Base-by-base conservation (phyloP, 306 rosid species). In the Fagus crenata region DNA sequence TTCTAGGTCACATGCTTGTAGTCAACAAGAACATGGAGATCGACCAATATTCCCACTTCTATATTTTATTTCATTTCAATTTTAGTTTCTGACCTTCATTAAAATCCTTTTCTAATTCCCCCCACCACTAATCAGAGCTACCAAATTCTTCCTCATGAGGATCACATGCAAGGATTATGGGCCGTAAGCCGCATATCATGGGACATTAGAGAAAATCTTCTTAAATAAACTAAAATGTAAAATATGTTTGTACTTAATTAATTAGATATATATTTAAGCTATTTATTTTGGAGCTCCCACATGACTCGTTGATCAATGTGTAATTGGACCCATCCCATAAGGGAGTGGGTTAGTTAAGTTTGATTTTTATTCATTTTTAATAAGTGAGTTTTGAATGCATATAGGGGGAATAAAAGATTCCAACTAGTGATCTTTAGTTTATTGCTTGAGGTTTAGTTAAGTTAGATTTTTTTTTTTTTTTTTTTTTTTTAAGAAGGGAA, bases 31-130 rank as follows among this genome's bases (percentile, higher is more conserved):
- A 86, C 75, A 76, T 80, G 84, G 74, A 84, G 67, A 79, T 89
- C 88, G 88, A 88, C 92, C 85, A 87, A 91, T 89, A 92, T 86
- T 89, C 90, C 49, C 72, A 88, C 65, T 67, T 68, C 53, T 42
- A 77, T 65, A 79, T 67, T 81, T 81, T 86, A 87, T 41, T 81
- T 79, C 69, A 56, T 76, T 35, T 71, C 51, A 63, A 75, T 80
- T 70, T 28, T 32, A 61, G 32, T 37, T 78, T 54, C 78, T 49
- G 7, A 46, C 11, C 51, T 46, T 46, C 76, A 75, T 51, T 59
- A 51, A 49, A 56, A 69, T 53, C 75, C 6, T 35, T 75, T 4
- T 32, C 12, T 69, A 13, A 35, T 6, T 22, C 28, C 28, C 28
- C 56, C 71, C 22, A 1, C 37, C 28, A 73, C 59, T 71, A 46